A percentile compares a stretch with the other conserved stretches of the same genome.
Evolutionary conservation across 75 land plant species (phyloP).

Genomic region (Picea sitchensis): DNA sequence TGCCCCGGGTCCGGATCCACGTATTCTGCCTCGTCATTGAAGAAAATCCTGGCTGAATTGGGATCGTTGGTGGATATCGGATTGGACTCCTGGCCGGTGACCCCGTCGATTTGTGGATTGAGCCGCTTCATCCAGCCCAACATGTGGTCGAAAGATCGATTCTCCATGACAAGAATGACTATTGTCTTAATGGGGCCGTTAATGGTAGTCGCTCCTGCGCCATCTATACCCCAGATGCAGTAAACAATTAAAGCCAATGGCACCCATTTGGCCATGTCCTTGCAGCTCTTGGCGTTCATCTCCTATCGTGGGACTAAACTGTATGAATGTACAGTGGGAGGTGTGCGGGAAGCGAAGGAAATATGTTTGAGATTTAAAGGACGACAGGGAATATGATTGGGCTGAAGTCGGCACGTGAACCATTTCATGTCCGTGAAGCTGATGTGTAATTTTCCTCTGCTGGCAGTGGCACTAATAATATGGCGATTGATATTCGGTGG

Average conservation of each 20-base stretch:
- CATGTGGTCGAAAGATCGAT: conserved; percentile 87
- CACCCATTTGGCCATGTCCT: too few species aligned
- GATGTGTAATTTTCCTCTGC: too few species aligned
- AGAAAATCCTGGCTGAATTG: conserved; percentile 32
- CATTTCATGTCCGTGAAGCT: too few species aligned
- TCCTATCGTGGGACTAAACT: too few species aligned
- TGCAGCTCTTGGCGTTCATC: too few species aligned
- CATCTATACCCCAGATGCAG: not conserved
- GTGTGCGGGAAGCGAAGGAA: too few species aligned
- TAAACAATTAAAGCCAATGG: not conserved
- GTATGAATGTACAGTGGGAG: too few species aligned
- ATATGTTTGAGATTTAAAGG: too few species aligned
- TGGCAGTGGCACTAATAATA: too few species aligned
- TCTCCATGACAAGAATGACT: conserved; percentile 88
- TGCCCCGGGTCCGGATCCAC: conserved; percentile 97
- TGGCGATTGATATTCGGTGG: too few species aligned
- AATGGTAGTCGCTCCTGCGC: not conserved
- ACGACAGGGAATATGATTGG: too few species aligned
- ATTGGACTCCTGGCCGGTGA: conserved; percentile 78
- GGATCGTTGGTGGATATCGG: conserved; percentile 33
- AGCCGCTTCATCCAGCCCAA: conserved; percentile 84
- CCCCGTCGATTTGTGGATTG: conserved; percentile 72
- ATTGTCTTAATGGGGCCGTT: conserved; percentile 67
- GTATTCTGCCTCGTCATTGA: conserved; percentile 66
- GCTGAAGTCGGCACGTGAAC: too few species aligned